Evolutionary conservation across 306 rosid species (phyloP), one percentile per base, ranked within the genome.

Genomic region (Medicago lupulina): DNA sequence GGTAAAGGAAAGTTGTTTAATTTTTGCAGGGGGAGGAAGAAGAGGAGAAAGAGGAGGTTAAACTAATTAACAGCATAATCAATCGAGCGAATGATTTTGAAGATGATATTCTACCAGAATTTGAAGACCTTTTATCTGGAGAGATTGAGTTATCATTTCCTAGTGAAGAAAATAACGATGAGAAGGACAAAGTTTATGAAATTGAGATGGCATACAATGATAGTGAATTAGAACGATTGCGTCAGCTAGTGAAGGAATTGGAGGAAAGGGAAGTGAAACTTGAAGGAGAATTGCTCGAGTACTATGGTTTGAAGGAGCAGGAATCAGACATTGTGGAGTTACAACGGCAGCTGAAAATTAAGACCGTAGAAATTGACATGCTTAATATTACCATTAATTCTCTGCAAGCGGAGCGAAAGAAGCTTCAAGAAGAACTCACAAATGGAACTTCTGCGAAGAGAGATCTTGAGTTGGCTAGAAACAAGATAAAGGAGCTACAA

Each of bases 241-340:
- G 83, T 9, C 70, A 70, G 51, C 85, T 90, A 31, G 97, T 92
- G 58, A 84, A 84, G 83, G 97, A 95, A 75, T 80, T 95, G 87
- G 97, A 95, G 88, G 97, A 92, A 85, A 88, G 97, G 82, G 97
- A 92, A 85, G 97, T 86, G 81, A 92, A 90, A 70, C 93, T 95
- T 21, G 97, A 95, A 84, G 93, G 91, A 9, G 99, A 95, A 80
- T 82, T 95, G 83, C 92, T 92, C 0, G 96, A 88, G 85, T 95
- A 90, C 77, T 88, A 92, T 59, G 97, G 97, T 57, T 77, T 92
- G 79, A 90, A 87, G 86, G 96, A 90, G 80, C 93, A 89, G 75
- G 93, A 90, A 86, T 85, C 92, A 17, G 92, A 85, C 36, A 41
- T 92, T 53, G 68, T 67, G 9, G 99, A 92, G 83, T 61, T 95